A percentile compares a stretch with the other conserved stretches of the same genome.
Conservation (phyloP, 2,329 filamentous ascomycete species). For the Bipolaris gigantea region DNA sequence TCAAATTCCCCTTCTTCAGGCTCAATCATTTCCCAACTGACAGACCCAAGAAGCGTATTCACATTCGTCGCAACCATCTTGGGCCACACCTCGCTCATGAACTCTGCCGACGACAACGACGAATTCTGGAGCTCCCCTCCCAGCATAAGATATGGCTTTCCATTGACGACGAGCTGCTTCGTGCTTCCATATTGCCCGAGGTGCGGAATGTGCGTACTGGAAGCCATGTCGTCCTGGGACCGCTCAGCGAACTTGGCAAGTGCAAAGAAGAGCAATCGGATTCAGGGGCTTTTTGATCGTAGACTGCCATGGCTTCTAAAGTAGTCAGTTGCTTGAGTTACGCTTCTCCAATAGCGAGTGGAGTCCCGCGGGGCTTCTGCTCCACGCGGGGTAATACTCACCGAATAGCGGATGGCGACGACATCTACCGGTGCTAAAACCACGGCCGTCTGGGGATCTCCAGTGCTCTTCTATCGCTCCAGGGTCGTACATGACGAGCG, state of each 20-base stretch:
- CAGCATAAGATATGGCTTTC: constrained; percentile 50
- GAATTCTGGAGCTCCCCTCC: constrained; percentile 55
- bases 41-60: constrained; percentile 52
- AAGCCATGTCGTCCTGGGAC: constrained; percentile 4
- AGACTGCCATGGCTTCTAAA: neutral
- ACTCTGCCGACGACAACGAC: constrained; percentile 49
- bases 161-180: constrained; percentile 49
- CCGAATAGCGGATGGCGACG: neutral
- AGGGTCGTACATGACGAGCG: neutral
- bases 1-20: constrained; percentile 50
- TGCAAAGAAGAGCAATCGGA: neutral
- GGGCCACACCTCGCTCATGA: constrained; percentile 51
- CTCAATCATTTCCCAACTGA: constrained; percentile 54
- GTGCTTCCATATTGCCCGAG: constrained; percentile 25
- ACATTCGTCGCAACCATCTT: constrained; percentile 48
- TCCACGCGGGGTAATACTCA: constrained; percentile 7
- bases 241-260: neutral
- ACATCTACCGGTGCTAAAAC: constrained; percentile 12
- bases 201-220: constrained; percentile 20
- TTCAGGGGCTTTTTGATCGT: no score
- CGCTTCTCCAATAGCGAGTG: neutral
- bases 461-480: neutral
- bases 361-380: neutral
- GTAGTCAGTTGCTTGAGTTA: neutral
- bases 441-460: neutral